A percentile compares a stretch with the other conserved stretches of the same genome.
Conservation (phyloP, 2,329 filamentous ascomycete genomes). For the Aspergillus vadensis region DNA sequence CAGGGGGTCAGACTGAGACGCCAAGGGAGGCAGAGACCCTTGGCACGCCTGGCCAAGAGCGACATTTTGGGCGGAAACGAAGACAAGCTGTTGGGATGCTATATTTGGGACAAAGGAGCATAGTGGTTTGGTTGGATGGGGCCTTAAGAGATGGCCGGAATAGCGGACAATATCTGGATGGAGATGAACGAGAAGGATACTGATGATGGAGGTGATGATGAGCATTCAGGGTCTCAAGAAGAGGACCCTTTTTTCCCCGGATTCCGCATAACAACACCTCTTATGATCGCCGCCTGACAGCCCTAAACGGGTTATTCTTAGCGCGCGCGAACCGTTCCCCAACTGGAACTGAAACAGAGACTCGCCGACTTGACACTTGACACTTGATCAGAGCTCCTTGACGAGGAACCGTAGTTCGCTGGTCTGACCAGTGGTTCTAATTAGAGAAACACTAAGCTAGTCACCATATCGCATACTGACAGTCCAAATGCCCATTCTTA, state of each 20-base stretch:
- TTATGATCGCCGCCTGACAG: neutral
- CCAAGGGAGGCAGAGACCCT: constrained; percentile 3
- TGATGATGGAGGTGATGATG: neutral
- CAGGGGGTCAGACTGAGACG: constrained; percentile 9
- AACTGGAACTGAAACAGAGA: neutral
- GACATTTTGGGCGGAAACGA: neutral
- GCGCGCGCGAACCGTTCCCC: neutral
- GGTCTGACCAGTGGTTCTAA: no score
- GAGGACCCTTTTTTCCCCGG: constrained; percentile 8
- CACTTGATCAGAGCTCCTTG: neutral
- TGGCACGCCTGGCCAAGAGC: constrained; percentile 9
- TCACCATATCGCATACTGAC: no score
- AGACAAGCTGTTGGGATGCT: neutral
- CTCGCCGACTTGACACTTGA: neutral
- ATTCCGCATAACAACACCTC: neutral
- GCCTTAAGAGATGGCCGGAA: no score
- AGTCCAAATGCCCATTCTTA: no score
- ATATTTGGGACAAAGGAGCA: neutral
- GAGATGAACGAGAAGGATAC: neutral
- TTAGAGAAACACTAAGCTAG: no score
- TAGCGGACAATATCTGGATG: no score
- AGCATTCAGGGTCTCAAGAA: neutral
- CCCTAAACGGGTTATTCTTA: neutral
- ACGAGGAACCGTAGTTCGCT: neutral
- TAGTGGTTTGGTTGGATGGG: no score